phyloP scores from a whole-genome alignment of 1,284 basidiomycete species.

The Austropuccinia psidii region DNA sequence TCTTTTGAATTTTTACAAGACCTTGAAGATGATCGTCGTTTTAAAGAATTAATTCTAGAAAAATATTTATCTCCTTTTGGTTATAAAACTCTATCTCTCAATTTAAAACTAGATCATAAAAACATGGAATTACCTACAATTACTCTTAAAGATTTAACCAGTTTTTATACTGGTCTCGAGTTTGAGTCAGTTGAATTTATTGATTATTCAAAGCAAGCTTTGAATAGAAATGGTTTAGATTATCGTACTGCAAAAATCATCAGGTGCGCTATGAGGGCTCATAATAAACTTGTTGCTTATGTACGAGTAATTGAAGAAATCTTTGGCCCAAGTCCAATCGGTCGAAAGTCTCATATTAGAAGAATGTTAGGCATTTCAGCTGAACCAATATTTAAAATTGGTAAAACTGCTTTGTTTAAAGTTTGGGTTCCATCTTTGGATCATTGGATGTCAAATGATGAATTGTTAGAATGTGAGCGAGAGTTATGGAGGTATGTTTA shows the following conservation, averaged over 20 bases:
- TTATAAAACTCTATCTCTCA: conserved; percentile 14
- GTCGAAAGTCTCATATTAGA: too few relatives aligned
- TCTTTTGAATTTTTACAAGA: conserved; percentile 8
- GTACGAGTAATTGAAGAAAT: conserved; percentile 46
- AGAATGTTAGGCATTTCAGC: too few relatives aligned
- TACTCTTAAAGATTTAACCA: conserved; percentile 17
- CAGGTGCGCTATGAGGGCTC: conserved; percentile 47
- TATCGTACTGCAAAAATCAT: conserved; percentile 44
- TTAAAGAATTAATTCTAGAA: conserved; percentile 26
- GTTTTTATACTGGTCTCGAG: conserved; percentile 31
- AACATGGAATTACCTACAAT: conserved; percentile 8
- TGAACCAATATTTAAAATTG: conserved; percentile 42
- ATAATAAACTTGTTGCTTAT: conserved; percentile 46
- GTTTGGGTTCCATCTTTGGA: conserved; percentile 47
- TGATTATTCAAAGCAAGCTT: conserved; percentile 15
- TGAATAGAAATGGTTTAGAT: conserved; percentile 44
- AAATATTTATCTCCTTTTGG: conserved; percentile 16
- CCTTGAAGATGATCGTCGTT: conserved; percentile 8
- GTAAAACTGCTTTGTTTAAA: conserved; percentile 47
- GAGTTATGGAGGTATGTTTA: conserved; percentile 40
- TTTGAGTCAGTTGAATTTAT: conserved; percentile 27
- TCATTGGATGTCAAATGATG: conserved; percentile 43
- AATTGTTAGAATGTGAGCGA: conserved; percentile 44
- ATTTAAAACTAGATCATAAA: neutral
- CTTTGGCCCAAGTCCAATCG: conserved; percentile 28